Base-by-base conservation (phyloP, 73 alveolate species). In the Paramecium biaurelia region DNA sequence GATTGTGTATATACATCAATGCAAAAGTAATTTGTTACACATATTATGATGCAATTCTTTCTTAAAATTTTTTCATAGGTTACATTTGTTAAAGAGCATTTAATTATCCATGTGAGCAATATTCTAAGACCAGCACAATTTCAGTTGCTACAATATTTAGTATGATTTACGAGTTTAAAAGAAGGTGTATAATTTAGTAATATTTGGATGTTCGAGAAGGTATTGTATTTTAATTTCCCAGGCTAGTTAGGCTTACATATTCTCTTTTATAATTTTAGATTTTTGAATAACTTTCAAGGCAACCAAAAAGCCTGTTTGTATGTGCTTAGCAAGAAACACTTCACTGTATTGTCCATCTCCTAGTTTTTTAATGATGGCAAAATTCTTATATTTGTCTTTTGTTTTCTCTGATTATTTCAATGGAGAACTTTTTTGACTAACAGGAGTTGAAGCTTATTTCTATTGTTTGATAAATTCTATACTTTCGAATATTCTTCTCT, bases 221-320 rank as follows among this genome's bases (percentile, higher is more conserved):
- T 79, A 79, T 45, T 79, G 14, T 24, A 79, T 79, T 23, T 79
- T 79, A 1, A 79, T 79, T 79, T 79, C 90, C 90, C 90, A 79
- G 5, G 90, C 90, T 9, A 79, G 18, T 45, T 79, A 63, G 0
- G 70, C 72, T 47, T 79, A 5, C 90, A 79, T 58, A 28, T 88
- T 88, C 70, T 88, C 92, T 63, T 30, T 45, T 5, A 68, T 41
- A 7, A 68, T 68, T 30, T 59, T 38, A 9, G 76, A 15, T 70
- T 88, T 88, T 43, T 88, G 70, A 23, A 88, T 88, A 6, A 88
- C 74, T 74, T 88, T 88, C n/a, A 88, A 30, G 15, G 89, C 93
- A 38, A 88, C 93, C 58, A 70, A 68, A n/a, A 67, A 74, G 15
- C 89, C 89, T 23, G 92, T 88, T 47, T 57, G 43, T 21, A 15